Conservation (phyloP, 345 rosid genomes). For the Draba incana region DNA sequence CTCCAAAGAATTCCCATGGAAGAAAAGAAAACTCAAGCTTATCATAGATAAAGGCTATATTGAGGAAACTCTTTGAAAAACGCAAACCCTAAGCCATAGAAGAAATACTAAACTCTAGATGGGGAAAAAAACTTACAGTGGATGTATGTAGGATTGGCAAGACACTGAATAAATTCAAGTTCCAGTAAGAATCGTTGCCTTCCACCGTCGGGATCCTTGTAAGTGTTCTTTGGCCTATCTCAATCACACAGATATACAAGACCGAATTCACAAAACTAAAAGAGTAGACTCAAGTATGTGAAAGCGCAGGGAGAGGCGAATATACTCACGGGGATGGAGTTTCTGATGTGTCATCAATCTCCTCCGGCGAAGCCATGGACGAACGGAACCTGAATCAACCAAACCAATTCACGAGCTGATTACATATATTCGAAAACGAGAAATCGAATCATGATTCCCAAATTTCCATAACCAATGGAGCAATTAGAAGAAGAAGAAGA, state of each 20-base stretch:
- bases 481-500: neutral
- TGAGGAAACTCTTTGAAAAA: too few relatives aligned
- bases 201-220: constrained; percentile 93
- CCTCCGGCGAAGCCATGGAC: constrained; percentile 36
- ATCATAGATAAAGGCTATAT: too few relatives aligned
- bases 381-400: constrained; percentile 25
- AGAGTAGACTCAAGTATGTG: neutral
- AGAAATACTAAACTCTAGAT: constrained; percentile 6
- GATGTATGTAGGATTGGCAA: constrained; percentile 96
- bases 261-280: constrained; percentile 15
- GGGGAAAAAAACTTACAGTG: constrained; percentile 58
- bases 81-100: constrained; percentile 8
- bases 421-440: neutral
- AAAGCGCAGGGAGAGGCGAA: neutral
- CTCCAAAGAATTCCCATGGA: neutral
- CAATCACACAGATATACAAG: neutral
- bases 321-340: constrained; percentile 32
- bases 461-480: constrained; percentile 6
- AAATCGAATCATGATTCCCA: constrained; percentile 1
- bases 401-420: neutral
- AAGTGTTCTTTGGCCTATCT: constrained; percentile 57
- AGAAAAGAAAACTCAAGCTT: neutral
- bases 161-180: constrained; percentile 91
- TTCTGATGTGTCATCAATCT: constrained; percentile 30
- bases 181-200: constrained; percentile 85